Evolutionary conservation across 768 basidiomycete species (phyloP).

Genomic region (Botryobasidium botryosum): DNA sequence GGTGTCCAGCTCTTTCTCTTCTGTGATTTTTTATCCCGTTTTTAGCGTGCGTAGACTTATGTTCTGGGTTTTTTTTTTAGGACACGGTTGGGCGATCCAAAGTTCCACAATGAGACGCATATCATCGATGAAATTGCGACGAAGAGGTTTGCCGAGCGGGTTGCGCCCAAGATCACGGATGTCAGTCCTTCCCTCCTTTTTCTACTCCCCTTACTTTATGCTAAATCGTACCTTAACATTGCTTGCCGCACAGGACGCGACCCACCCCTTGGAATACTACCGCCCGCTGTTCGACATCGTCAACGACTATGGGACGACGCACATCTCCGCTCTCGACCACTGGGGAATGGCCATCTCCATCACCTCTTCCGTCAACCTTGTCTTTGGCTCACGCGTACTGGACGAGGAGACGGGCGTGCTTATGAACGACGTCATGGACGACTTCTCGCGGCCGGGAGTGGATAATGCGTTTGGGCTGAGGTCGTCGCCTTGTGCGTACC

Average conservation of each 20-base stretch:
- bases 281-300: conserved; percentile 62
- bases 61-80: conserved; percentile 23
- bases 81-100: conserved; percentile 68
- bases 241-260: conserved; percentile 38
- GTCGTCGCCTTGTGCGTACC: conserved; percentile 66
- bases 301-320: conserved; percentile 86
- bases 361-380: conserved; percentile 76
- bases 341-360: conserved; percentile 74
- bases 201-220: conserved; percentile 1
- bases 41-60: not conserved
- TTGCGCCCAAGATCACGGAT: conserved; percentile 63
- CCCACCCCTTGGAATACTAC: conserved; percentile 73
- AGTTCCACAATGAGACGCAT: conserved; percentile 37
- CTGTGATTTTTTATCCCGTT: not conserved
- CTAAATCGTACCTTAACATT: conserved; percentile 5
- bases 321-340: conserved; percentile 66
- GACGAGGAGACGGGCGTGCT: conserved; percentile 66
- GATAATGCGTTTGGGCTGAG: conserved; percentile 70
- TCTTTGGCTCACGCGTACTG: conserved; percentile 80
- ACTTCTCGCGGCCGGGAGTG: conserved; percentile 75
- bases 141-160: conserved; percentile 44
- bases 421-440: conserved; percentile 88
- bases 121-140: conserved; percentile 49
- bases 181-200: conserved; percentile 28
- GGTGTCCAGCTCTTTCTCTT: conserved; percentile 4